phyloP scores from a whole-genome alignment of 1,284 basidiomycete genomes.

The Exsudoporus floridanus region DNA sequence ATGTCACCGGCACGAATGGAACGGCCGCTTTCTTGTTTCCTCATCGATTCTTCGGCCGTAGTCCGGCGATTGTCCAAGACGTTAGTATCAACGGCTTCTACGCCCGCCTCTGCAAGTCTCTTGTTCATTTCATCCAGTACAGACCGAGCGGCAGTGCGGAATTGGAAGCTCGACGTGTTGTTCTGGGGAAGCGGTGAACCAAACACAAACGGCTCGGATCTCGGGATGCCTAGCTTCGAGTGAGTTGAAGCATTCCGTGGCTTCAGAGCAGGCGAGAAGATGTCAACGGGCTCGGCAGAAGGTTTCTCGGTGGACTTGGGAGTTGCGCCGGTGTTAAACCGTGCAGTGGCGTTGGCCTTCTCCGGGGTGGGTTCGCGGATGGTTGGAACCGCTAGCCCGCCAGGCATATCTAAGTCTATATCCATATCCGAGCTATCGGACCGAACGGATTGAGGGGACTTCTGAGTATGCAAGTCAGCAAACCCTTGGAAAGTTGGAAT shows the following conservation, averaged over 20 bases:
- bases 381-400: constrained; percentile 27
- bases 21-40: constrained; percentile 28
- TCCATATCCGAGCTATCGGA: constrained; percentile 33
- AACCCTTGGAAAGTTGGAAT: constrained; percentile 47
- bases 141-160: constrained; percentile 57
- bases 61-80: constrained; percentile 39
- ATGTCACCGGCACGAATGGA: constrained; percentile 36
- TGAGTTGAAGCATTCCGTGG: constrained; percentile 18
- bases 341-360: constrained; percentile 7
- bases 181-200: constrained; percentile 67
- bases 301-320: constrained; percentile 34
- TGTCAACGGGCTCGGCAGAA: constrained; percentile 31
- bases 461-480: constrained; percentile 15
- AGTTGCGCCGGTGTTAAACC: constrained; percentile 27
- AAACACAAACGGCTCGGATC: constrained; percentile 60
- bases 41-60: neutral
- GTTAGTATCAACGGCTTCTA: constrained; percentile 43
- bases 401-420: constrained; percentile 37
- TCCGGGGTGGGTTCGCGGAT: constrained; percentile 20
- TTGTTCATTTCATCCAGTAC: constrained; percentile 79
- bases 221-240: constrained; percentile 27
- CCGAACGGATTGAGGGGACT: constrained; percentile 14
- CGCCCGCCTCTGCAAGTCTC: constrained; percentile 53
- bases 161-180: constrained; percentile 57
- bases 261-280: constrained; percentile 39